Evolutionary conservation across 2,329 filamentous ascomycete genomes (phyloP).

Genomic region (Neonectria hederae): DNA sequence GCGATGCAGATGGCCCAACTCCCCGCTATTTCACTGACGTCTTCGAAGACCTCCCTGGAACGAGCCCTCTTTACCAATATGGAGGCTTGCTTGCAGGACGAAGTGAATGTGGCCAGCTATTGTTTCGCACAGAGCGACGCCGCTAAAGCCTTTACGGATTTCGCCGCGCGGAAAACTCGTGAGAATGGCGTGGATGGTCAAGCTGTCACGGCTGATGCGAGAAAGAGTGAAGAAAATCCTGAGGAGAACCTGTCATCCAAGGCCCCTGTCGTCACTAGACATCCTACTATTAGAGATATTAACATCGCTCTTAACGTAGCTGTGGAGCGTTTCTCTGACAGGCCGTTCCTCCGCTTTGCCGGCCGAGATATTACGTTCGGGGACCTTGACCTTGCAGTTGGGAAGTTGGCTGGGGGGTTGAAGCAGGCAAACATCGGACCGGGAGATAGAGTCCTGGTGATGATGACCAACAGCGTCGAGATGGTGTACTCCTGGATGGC

Average conservation of each 20-base stretch:
- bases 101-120: constrained; percentile 15
- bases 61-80: constrained; percentile 8
- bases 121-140: constrained; percentile 15
- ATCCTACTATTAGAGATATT: constrained; percentile 1
- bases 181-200: not conserved
- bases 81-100: constrained; percentile 10
- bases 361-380: constrained; percentile 4
- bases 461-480: constrained; percentile 11
- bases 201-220: not conserved
- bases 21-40: constrained; percentile 3
- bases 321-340: not conserved
- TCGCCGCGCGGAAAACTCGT: not conserved
- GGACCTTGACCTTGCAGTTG: not conserved
- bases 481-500: constrained; percentile 10
- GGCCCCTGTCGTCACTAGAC: not conserved
- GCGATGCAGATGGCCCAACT: not conserved
- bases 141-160: constrained; percentile 8
- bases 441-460: constrained; percentile 6
- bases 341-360: constrained; percentile 8
- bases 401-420: not conserved
- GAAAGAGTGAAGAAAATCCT: not conserved
- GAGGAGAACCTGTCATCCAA: not conserved
- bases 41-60: constrained; percentile 7
- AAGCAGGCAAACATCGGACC: not conserved
- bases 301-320: not conserved